Conservation (phyloP, 2,329 filamentous ascomycete species). For the Pseudopithomyces chartarum region DNA sequence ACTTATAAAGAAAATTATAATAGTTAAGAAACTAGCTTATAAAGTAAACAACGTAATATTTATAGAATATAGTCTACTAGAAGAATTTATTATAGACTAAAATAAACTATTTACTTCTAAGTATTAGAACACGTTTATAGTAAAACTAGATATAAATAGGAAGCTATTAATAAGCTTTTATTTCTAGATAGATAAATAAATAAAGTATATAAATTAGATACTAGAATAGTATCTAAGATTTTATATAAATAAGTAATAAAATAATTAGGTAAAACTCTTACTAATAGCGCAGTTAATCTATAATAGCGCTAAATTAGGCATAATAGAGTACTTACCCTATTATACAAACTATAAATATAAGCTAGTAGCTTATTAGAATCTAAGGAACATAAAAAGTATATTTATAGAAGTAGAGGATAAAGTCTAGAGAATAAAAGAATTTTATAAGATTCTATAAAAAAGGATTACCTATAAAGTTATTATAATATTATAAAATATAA, state of each 20-base stretch:
- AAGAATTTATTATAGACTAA: not conserved
- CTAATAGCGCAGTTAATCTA: not conserved
- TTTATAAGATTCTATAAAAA: not conserved
- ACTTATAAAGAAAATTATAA: not conserved
- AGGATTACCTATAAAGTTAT: not conserved
- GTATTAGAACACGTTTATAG: not conserved
- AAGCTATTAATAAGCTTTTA: slow-evolving; percentile 6
- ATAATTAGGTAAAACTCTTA: slow-evolving; percentile 1
- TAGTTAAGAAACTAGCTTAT: not conserved
- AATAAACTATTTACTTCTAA: slow-evolving; percentile 4
- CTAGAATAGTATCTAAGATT: not conserved
- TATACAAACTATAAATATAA: slow-evolving; percentile 11
- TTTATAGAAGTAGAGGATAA: not conserved
- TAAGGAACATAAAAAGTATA: slow-evolving; percentile 1
- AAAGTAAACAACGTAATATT: not conserved
- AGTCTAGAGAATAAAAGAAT: not conserved
- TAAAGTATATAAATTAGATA: slow-evolving; percentile 3
- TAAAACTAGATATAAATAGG: not conserved
- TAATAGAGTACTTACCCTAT: not conserved
- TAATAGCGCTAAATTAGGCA: not conserved
- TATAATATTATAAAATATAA: slow-evolving; percentile 1
- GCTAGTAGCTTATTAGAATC: not conserved
- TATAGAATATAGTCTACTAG: not conserved
- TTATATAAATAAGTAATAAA: slow-evolving; percentile 2
- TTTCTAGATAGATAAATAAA: not conserved